Base-by-base conservation (phyloP, 2,329 filamentous ascomycete species). In the Pseudogymnoascus sp. region DNA sequence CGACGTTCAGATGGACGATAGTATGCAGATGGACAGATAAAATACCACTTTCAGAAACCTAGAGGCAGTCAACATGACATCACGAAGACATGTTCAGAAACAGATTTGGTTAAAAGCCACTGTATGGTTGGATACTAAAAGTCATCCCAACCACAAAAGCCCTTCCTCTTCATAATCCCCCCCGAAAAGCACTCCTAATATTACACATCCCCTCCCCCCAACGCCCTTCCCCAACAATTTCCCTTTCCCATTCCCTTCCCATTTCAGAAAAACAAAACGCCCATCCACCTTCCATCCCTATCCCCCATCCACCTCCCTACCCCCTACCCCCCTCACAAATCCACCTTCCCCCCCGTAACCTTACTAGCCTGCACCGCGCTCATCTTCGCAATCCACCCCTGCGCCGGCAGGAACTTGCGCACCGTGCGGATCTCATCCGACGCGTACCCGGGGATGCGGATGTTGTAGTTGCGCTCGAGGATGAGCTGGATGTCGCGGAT, bases 301-400 rank as follows among this genome's bases (percentile, higher is more conserved):
- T n/a, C n/a, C n/a, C n/a, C n/a, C n/a, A n/a, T n/a, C n/a, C n/a
- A n/a, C 36, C 36, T 35, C 9, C 2, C 31, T 1, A 6, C 31
- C 1, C 31, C 31, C 2, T 6, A n/a, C 7, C n/a, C 6, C n/a
- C 36, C 4, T 40, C 36, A 73, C 63, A 72, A 68, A 23, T 65
- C 62, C n/a, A 65, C 69, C 67, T 72, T 74, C 23, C 72, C 72
- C 23, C 84, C 82, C 4, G 84, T 87, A 53, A 88, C 92, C 80
- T 97, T 97, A 57, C 92, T 91, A 1, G 93, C 93, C 77, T 96
- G 92, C 15, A 99, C 89, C 23, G 95, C 93, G 71, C 92, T 93
- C 88, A 99, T 96, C 82, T 99, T 99, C 69, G 90, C 88, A 66
- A 95, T 93, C 92, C 95, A 99, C 21, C 87, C 90, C 15, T 88